Evolutionary conservation across 805 yeast genomes (phyloP), one percentile per base, ranked within the genome.

Genomic region (Candida sakaeoensis): DNA sequence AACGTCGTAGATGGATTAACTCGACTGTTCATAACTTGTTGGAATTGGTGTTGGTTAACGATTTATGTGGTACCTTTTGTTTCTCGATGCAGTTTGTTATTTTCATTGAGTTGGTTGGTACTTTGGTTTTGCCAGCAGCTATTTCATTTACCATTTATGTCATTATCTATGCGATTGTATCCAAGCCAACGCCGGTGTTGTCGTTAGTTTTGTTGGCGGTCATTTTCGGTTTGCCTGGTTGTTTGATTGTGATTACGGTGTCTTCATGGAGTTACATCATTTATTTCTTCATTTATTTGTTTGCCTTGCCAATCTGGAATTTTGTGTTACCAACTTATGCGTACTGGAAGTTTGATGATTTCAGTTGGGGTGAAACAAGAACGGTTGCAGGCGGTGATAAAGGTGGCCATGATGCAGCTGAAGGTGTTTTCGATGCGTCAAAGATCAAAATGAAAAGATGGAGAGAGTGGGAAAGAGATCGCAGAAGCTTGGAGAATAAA

Each of bases 1-100:
- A 89, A 60, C 82, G 97, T 60, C 86, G 97, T 67, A 85, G 97
- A 59, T 89, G 97, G 97, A 89, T 89, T 52, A 89, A 89, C 61
- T 89, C 96, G 4, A 90, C 97, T 0, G 90, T 89, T 26, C 97
- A 89, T 62, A 89, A 89, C 55, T 74, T 89, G 61, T 75, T 90
- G 80, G 97, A 89, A 60, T 76, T 89, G 54, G 85, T 83, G 3
- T 65, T 86, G 46, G 90, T 89, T 15, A 79, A 80, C 39, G 96
- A 89, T 58, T 71, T 90, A 48, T 89, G 97, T 72, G 97, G 97
- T 50, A 87, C 95, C 0, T 89, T 89, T 58, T 88, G 96, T 52
- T 85, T 90, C 52, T 88, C 96, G 1, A 89, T 89, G 97, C 96
- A 89, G 61, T 89, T 89, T 63, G 86, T 87, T 42, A 83, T 89